These are phyloP conservation scores for Diaporthe velutina DNA, from an alignment of 2,329 filamentous ascomycete genomes.

Conservation along the genomic window DNA sequence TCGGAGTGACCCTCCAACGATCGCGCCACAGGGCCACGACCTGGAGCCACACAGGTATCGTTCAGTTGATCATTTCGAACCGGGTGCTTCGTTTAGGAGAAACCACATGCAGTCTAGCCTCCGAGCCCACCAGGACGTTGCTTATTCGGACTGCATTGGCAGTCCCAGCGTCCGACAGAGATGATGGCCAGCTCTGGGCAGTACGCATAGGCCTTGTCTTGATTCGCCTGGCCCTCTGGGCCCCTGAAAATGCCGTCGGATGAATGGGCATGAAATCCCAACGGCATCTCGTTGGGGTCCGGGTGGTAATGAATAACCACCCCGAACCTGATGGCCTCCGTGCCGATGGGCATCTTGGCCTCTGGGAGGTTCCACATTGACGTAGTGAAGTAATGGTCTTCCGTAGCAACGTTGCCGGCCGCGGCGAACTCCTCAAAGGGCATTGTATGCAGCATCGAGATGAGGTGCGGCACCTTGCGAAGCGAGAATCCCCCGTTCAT, in stretches of 20 bases:
- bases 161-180: constrained; percentile 21
- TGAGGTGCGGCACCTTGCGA: constrained; percentile 64
- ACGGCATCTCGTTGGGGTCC: constrained; percentile 24
- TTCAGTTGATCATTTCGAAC: too few species aligned
- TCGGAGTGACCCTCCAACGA: too few species aligned
- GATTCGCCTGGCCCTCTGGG: constrained; percentile 18
- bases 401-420: constrained; percentile 49
- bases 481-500: constrained; percentile 65
- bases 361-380: constrained; percentile 61
- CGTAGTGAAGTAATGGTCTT: constrained; percentile 70
- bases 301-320: constrained; percentile 6
- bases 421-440: constrained; percentile 47
- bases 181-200: constrained; percentile 24
- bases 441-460: constrained; percentile 62
- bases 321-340: constrained; percentile 25
- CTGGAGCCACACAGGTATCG: too few species aligned
- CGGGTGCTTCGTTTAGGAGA: neutral
- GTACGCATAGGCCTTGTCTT: constrained; percentile 20
- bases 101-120: too few species aligned
- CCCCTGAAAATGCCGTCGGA: constrained; percentile 29
- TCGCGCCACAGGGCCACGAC: too few species aligned
- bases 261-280: constrained; percentile 25
- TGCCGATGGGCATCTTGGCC: constrained; percentile 53
- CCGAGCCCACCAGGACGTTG: constrained; percentile 21
- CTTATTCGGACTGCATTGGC: constrained; percentile 16